Evolutionary conservation across 73 alveolate species (phyloP).

Genomic region (Paraurostyla sp.): DNA sequence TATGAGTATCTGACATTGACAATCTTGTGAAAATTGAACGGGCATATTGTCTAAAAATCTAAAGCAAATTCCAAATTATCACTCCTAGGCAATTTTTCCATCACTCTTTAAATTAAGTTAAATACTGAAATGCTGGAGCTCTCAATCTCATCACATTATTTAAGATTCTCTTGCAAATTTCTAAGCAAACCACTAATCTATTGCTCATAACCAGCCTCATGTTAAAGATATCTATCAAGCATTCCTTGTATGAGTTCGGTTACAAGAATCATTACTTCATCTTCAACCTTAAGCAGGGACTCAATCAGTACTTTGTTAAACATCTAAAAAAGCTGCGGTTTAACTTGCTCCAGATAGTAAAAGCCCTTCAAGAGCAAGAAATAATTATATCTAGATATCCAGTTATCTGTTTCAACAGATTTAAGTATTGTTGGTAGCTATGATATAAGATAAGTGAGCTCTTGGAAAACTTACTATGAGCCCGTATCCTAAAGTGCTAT

Average conservation of each 20-base stretch:
- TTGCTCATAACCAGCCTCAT: background rate
- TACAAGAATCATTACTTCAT: conserved; percentile 68
- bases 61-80: background rate
- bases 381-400: conserved; percentile 45
- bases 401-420: conserved; percentile 25
- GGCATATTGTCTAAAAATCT: conserved; percentile 34
- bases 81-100: background rate
- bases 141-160: conserved; percentile 72
- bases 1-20: conserved; percentile 46
- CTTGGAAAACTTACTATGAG: background rate
- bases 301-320: conserved; percentile 48
- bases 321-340: background rate
- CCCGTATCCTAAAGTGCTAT: background rate
- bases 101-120: background rate
- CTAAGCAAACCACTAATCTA: background rate
- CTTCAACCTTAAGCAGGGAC: conserved; percentile 58
- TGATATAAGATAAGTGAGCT: background rate
- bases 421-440: conserved; percentile 11
- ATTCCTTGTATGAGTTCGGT: conserved; percentile 58
- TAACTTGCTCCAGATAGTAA: background rate
- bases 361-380: conserved; percentile 27
- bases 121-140: conserved; percentile 67
- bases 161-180: conserved; percentile 22
- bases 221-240: background rate
- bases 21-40: conserved; percentile 62